These are phyloP conservation scores for Globisporangium splendens DNA, from an alignment of 352 stramenopile species.

Conservation along the genomic window DNA sequence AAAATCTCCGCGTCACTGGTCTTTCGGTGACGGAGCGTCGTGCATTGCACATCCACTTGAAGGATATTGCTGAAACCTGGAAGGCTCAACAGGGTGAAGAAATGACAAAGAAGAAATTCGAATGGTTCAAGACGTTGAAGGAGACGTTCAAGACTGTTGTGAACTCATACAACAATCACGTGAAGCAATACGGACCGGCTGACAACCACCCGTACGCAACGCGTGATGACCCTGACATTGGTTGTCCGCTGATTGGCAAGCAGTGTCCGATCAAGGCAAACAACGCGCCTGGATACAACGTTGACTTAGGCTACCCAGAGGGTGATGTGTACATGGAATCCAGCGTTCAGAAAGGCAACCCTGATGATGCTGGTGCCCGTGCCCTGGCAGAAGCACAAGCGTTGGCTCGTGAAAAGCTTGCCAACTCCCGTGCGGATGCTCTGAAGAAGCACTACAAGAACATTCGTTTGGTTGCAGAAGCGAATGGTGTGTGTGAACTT, in stretches of 20 bases:
- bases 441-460: constrained; percentile 90
- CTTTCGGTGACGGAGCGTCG: constrained; percentile 88
- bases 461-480: constrained; percentile 72
- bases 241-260: constrained; percentile 87
- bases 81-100: constrained; percentile 88
- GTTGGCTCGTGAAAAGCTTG: constrained; percentile 52
- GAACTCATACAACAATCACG: constrained; percentile 88
- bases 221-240: constrained; percentile 75
- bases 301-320: constrained; percentile 81
- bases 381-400: constrained; percentile 67
- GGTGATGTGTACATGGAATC: constrained; percentile 78
- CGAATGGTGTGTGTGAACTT: constrained; percentile 73
- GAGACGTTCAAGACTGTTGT: constrained; percentile 92
- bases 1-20: constrained; percentile 90
- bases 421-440: constrained; percentile 69
- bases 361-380: constrained; percentile 65
- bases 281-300: constrained; percentile 58
- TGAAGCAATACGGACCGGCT: constrained; percentile 86
- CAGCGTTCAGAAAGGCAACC: constrained; percentile 57
- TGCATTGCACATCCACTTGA: constrained; percentile 86
- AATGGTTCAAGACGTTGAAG: constrained; percentile 91
- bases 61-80: constrained; percentile 82
- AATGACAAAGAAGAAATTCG: constrained; percentile 90
- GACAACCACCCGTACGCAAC: constrained; percentile 88
- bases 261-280: constrained; percentile 90